Conservation (phyloP, 306 rosid genomes). For the Sicyos baderoa region DNA sequence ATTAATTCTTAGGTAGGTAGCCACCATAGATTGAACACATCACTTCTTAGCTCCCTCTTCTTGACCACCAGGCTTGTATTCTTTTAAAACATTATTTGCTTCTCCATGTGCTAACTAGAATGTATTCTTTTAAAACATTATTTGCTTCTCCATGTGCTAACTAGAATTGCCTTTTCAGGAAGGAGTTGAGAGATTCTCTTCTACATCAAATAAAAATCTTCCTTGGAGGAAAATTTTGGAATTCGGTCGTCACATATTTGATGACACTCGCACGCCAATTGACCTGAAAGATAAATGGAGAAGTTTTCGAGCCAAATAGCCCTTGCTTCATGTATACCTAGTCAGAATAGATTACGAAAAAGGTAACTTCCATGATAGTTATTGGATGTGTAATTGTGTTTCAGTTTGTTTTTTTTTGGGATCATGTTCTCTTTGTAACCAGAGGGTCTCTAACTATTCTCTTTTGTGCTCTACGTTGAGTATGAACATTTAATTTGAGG, state of each 20-base stretch:
- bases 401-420: neutral
- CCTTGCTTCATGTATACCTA: neutral
- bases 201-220: slow-evolving; percentile 17
- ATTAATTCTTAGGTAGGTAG: too few species aligned
- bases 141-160: slow-evolving; percentile 4
- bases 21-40: too few species aligned
- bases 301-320: slow-evolving; percentile 9
- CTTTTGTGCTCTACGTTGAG: neutral
- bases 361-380: slow-evolving; percentile 18
- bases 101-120: too few species aligned
- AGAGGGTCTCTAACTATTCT: neutral
- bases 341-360: neutral
- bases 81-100: too few species aligned
- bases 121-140: neutral
- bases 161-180: slow-evolving; percentile 38
- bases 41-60: too few species aligned
- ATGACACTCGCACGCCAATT: slow-evolving; percentile 29
- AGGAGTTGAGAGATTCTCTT: slow-evolving; percentile 35
- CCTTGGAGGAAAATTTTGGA: slow-evolving; percentile 45
- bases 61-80: too few species aligned
- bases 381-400: too few species aligned
- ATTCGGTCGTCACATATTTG: slow-evolving; percentile 29
- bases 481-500: neutral
- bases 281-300: slow-evolving; percentile 80
- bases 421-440: neutral